Conservation (phyloP, 495 filamentous ascomycete genomes). For the Chaetomidium leptoderma region DNA sequence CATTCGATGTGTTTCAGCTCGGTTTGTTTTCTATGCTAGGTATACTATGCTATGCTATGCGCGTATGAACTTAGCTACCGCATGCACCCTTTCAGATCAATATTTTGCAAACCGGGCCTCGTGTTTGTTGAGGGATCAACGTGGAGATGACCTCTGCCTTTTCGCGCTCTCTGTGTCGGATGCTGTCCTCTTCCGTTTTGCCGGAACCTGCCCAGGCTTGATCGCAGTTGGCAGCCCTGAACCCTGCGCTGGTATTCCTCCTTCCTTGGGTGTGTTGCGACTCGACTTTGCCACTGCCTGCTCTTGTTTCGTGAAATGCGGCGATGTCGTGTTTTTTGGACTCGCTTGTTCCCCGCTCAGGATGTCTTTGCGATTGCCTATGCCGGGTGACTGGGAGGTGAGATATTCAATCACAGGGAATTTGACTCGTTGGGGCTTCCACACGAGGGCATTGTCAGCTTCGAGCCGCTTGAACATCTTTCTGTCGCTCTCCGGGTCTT, state of each 20-base stretch:
- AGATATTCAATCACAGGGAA: slow-evolving; percentile 21
- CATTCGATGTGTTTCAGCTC: not conserved
- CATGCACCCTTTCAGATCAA: not conserved
- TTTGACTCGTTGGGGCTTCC: slow-evolving; percentile 22
- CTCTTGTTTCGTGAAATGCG: not conserved
- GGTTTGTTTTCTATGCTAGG: not conserved
- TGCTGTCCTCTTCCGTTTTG: not conserved
- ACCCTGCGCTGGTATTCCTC: not conserved
- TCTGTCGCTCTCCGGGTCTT: slow-evolving; percentile 33
- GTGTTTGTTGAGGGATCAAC: not conserved
- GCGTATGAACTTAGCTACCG: not conserved
- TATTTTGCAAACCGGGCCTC: no score
- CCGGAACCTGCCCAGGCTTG: not conserved
- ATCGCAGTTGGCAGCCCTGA: not conserved
- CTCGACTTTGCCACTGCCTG: no score
- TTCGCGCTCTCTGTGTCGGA: not conserved
- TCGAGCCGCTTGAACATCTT: slow-evolving; percentile 53
- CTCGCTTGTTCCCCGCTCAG: no score
- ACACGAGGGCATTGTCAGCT: slow-evolving; percentile 7
- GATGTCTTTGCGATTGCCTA: not conserved
- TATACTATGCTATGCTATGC: no score
- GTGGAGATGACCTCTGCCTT: not conserved
- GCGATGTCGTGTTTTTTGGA: not conserved
- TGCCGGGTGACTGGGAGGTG: not conserved
- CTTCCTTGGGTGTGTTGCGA: not conserved